Base-by-base conservation (phyloP, 441 rosid genomes). In the Raphanus hybrid region DNA sequence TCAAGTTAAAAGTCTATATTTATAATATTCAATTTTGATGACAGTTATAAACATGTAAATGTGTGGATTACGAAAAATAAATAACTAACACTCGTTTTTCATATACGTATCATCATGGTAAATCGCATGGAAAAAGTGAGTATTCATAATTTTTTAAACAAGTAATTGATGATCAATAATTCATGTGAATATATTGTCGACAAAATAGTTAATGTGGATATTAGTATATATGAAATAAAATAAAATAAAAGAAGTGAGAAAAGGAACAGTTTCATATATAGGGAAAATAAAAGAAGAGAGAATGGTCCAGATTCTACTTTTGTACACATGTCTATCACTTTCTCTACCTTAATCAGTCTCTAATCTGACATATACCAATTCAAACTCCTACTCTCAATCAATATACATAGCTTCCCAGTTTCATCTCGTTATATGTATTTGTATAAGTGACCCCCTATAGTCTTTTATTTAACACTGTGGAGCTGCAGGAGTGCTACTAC, bases 291-390 rank as follows among this genome's bases (percentile, higher is more conserved):
- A 16, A 6, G 7, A 37, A 78, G 32, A 66, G 43, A 62, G 62
- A 73, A 73, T 78, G 82, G 78, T 73, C 82, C 82, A 67, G 59
- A 34, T 73, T 41, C 71, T 74, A 79, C 41, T 29, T 68, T 32
- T 73, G 52, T 48, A 69, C 48, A 69, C 35, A 41, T 63, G 66
- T 63, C 27, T 41, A 69, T 54, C 55, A 73, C 67, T 62, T 45
- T 55, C 62, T 69, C 67, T 79, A 68, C 78, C 82, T 79, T 79
- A 79, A 78, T 78, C 73, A 48, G 71, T 67, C 64, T 66, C 64
- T 15, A 32, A 55, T 43, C 75, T 64, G 75, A 77, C 67, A 70
- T 63, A 18, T 18, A 41, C 67, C 34, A 45, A 52, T 67, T 67
- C 18, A 35, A 64, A 70, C 52, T 69, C 55, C 12, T 14, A 76